Conservation (phyloP, 1,139 yeast species). For the Scheffersomyces parashehatae region DNA sequence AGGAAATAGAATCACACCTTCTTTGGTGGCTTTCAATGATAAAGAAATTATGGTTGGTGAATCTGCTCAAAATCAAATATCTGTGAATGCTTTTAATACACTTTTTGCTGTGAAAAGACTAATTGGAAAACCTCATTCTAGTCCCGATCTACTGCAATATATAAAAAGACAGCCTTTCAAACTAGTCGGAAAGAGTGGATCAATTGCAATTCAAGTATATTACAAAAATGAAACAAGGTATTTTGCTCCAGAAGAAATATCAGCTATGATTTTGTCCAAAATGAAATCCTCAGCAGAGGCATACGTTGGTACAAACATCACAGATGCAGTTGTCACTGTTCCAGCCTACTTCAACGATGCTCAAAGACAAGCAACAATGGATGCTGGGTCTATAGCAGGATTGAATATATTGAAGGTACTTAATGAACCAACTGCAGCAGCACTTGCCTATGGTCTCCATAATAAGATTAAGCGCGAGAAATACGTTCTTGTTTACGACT, state of each 20-base stretch:
- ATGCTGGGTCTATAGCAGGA: slow-evolving; percentile 96
- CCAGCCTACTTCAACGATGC: slow-evolving; percentile 99
- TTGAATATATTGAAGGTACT: slow-evolving; percentile 91
- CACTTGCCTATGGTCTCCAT: slow-evolving; percentile 96
- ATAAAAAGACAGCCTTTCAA: slow-evolving; percentile 78
- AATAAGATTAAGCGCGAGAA: slow-evolving; percentile 54
- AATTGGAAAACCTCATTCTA: slow-evolving; percentile 76
- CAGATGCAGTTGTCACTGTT: slow-evolving; percentile 94
- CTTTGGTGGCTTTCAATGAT: slow-evolving; percentile 82
- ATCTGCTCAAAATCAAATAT: slow-evolving; percentile 92
- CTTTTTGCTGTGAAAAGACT: slow-evolving; percentile 84
- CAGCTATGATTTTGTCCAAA: slow-evolving; percentile 88
- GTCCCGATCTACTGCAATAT: slow-evolving; percentile 77
- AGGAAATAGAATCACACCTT: slow-evolving; percentile 93
- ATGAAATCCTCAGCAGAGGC: slow-evolving; percentile 95
- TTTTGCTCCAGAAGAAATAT: slow-evolving; percentile 87
- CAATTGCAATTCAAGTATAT: slow-evolving; percentile 77
- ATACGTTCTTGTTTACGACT: slow-evolving; percentile 52
- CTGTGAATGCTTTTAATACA: slow-evolving; percentile 77
- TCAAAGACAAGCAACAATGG: slow-evolving; percentile 98
- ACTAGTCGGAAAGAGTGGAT: slow-evolving; percentile 67
- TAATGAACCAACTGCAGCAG: slow-evolving; percentile 98
- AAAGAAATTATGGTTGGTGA: slow-evolving; percentile 92
- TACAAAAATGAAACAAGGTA: slow-evolving; percentile 59
- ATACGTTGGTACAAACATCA: slow-evolving; percentile 82